A percentile compares a stretch with the other conserved stretches of the same genome.
phyloP scores from a whole-genome alignment of 2,329 filamentous ascomycete genomes.

The Aspergillus chevalieri region DNA sequence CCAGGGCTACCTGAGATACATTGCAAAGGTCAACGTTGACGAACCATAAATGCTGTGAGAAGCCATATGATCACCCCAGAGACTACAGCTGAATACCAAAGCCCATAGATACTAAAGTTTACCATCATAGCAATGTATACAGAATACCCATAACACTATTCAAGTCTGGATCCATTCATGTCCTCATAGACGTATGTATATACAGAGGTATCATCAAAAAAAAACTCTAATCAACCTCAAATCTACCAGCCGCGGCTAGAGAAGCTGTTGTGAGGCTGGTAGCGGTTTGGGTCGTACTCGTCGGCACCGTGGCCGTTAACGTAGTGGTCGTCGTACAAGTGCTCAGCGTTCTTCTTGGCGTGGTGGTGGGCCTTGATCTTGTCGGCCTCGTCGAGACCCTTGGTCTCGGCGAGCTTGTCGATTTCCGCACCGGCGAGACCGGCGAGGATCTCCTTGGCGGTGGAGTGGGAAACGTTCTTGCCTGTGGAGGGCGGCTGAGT shows the following conservation, averaged over 20 bases:
- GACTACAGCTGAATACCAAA: too few species aligned
- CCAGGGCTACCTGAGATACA: too few species aligned
- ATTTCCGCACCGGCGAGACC: slow-evolving; percentile 68
- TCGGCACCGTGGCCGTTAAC: slow-evolving; percentile 38
- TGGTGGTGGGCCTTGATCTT: slow-evolving; percentile 54
- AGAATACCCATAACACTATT: neutral
- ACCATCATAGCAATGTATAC: neutral
- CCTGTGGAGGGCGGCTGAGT: slow-evolving; percentile 37
- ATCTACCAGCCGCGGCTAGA: slow-evolving; percentile 17
- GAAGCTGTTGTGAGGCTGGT: slow-evolving; percentile 27
- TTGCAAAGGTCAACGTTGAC: too few species aligned
- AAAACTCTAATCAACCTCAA: neutral
- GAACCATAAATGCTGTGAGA: too few species aligned
- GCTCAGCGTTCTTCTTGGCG: slow-evolving; percentile 52
- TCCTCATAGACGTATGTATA: neutral
- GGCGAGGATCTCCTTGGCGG: slow-evolving; percentile 71
- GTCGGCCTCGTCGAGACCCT: slow-evolving; percentile 58
- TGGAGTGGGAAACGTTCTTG: slow-evolving; percentile 63
- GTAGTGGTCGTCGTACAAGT: slow-evolving; percentile 60
- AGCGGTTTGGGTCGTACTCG: slow-evolving; percentile 49
- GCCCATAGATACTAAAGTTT: too few species aligned
- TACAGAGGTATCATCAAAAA: neutral
- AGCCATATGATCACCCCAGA: too few species aligned
- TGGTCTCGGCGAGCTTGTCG: slow-evolving; percentile 68
- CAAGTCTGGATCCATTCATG: too few species aligned